Evolutionary conservation across 2,329 filamentous ascomycete species (phyloP), one percentile per base, ranked within the genome.

Genomic region (Pseudogymnoascus sp.): DNA sequence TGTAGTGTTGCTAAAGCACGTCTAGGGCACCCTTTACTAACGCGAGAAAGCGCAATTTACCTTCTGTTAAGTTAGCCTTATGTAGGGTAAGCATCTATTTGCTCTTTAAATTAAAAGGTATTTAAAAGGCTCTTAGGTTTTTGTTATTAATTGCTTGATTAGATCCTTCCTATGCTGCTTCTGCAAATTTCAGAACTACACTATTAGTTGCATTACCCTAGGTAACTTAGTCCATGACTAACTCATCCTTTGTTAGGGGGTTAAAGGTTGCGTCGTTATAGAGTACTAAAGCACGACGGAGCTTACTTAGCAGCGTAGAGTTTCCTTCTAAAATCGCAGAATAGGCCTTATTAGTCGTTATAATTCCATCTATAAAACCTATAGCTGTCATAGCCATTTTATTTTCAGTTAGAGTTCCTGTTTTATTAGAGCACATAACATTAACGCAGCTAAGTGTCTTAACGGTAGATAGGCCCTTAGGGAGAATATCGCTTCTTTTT

Each of bases 391-490:
- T 76, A 23, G 72, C 72, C 79, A 80, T 81, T 63, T 76, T 72
- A 59, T 79, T 79, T 64, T 79, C 74, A 0, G 86, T 88, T 64
- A 88, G 74, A 0, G 86, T 88, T 3, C 88, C 88, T 0, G 88
- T 91, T 77, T 90, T 90, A 72, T 90, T 88, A 0, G 86, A 89
- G 71, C 88, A 89, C 42, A 91, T 85, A 7, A 89, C 82, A 0
- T 86, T 88, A 1, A 90, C 88, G 0, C 85, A 81, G 0, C 88
- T 88, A 0, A 90, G 79, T 0, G 88, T 90, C 74, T 90, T 88
- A 0, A 90, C 87, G 0, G 88, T 90, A 75, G 88, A 88, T 59
- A 91, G 78, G 0, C 86, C 89, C 74, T 91, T 91, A 83, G 88
- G 90, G 5, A 91, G 79, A 31, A 91, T 84, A 70, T 88, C 87